These are phyloP conservation scores for Heterobasidion annosum DNA, from an alignment of 1,284 basidiomycete species.

Conservation along the genomic window DNA sequence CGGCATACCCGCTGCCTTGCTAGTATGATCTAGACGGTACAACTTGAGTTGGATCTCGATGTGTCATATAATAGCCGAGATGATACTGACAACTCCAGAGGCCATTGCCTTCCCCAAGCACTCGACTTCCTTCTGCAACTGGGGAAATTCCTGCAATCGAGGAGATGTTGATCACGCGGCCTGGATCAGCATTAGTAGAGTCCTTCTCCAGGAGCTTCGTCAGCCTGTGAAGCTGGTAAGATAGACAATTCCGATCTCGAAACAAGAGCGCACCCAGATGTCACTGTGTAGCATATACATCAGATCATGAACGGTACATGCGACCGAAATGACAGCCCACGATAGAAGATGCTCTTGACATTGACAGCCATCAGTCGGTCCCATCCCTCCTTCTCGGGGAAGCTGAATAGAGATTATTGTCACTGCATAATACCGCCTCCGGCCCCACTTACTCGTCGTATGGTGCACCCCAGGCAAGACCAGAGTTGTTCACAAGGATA, in stretches of 20 bases:
- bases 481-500: slow-evolving; percentile 76
- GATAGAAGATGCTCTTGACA: slow-evolving; percentile 75
- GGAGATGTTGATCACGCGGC: slow-evolving; percentile 75
- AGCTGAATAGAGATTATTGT: slow-evolving; percentile 17
- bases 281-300: slow-evolving; percentile 33
- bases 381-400: slow-evolving; percentile 80
- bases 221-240: slow-evolving; percentile 27
- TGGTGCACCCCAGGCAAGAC: slow-evolving; percentile 73
- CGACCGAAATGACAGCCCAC: slow-evolving; percentile 29
- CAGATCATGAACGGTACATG: slow-evolving; percentile 2
- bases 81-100: slow-evolving; percentile 70
- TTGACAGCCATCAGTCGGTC: slow-evolving; percentile 75
- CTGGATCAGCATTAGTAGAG: slow-evolving; percentile 59
- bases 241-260: slow-evolving; percentile 8
- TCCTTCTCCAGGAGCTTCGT: slow-evolving; percentile 61
- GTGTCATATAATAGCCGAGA: neutral
- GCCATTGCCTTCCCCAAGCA: slow-evolving; percentile 54
- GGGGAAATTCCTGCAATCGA: slow-evolving; percentile 62
- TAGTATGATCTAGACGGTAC: slow-evolving; percentile 51
- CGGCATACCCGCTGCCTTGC: slow-evolving; percentile 60
- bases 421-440: neutral
- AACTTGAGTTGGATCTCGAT: neutral
- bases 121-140: slow-evolving; percentile 31
- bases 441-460: slow-evolving; percentile 35
- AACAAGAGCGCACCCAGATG: slow-evolving; percentile 42